phyloP scores from a whole-genome alignment of 164 flowering plant genomes.

The Vitis labrusca region DNA sequence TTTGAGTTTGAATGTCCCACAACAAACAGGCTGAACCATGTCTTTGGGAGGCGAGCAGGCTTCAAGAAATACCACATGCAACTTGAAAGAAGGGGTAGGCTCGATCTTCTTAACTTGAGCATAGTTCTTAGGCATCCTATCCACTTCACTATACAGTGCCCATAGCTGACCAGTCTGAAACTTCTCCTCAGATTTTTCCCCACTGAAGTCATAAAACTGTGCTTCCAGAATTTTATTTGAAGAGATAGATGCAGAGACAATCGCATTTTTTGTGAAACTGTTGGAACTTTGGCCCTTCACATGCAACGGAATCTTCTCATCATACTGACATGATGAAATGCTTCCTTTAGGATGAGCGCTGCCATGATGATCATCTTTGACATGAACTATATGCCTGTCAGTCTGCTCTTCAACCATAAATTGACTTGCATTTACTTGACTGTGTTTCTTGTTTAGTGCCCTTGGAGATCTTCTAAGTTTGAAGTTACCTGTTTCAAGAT shows the following conservation, averaged over 20 bases:
- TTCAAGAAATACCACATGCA: conserved; percentile 27
- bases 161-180: conserved; percentile 32
- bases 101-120: conserved; percentile 25
- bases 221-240: conserved; percentile 3
- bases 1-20: conserved; percentile 25
- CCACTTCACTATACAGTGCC: conserved; percentile 23
- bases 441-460: conserved; percentile 15
- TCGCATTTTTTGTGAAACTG: neutral
- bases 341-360: neutral
- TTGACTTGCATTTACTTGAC: neutral
- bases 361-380: conserved; percentile 1
- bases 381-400: neutral
- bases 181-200: conserved; percentile 20
- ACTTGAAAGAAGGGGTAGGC: conserved; percentile 11
- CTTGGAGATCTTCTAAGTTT: conserved; percentile 33
- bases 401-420: neutral
- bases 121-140: conserved; percentile 24
- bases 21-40: conserved; percentile 5
- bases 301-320: neutral
- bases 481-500: neutral
- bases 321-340: neutral
- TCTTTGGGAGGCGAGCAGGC: conserved; percentile 5
- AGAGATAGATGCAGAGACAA: neutral
- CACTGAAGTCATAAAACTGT: conserved; percentile 11
- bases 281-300: neutral